Evolutionary conservation across 163 green algal species (phyloP), one percentile per base, ranked within the genome.

Genomic region (Scenedesmus sp.): DNA sequence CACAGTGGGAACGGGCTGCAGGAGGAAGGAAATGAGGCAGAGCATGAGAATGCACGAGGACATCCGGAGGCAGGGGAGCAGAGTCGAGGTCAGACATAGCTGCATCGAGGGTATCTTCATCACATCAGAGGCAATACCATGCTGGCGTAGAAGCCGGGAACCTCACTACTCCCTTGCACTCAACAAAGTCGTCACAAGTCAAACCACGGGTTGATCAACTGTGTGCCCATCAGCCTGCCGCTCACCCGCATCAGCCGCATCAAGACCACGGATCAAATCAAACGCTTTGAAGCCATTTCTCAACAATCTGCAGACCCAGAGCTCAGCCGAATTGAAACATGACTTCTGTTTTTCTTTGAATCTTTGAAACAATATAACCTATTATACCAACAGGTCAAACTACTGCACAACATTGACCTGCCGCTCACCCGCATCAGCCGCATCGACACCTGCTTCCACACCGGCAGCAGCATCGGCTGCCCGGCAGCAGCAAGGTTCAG

Each of bases 391-490:
- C 34, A 46, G 34, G 34, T 46, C 34, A 46, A 46, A 46, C 34
- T 46, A 46, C 34, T 46, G 34, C 34, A 46, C 34, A 46, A 46
- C 34, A 46, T 46, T 46, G 34, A 46, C 34, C 34, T 46, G 34
- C 34, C 64, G 3, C 87, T 74, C n/a, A 91, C 87, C 87, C 79
- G 70, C 46, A 64, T 92, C 12, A 92, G 88, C 4, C 88, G 54
- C 88, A 92, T 92, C 1, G 74, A 88, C 23, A 92, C 88, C 26
- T 92, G 88, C 57, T 92, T 92, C 79, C 77, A 92, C 60, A 88
- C 77, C 46, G 88, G 88, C 76, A 86, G 82, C 76, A 92, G 26
- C 88, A 92, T 56, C 13, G 88, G 88, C 12, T 15, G 77, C 91
- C 93, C 93, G 8, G 88, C 62, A 46, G 82, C 81, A 56, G 90